Conservation (phyloP, 148 eudicot species). For the Persicaria maculosa region DNA sequence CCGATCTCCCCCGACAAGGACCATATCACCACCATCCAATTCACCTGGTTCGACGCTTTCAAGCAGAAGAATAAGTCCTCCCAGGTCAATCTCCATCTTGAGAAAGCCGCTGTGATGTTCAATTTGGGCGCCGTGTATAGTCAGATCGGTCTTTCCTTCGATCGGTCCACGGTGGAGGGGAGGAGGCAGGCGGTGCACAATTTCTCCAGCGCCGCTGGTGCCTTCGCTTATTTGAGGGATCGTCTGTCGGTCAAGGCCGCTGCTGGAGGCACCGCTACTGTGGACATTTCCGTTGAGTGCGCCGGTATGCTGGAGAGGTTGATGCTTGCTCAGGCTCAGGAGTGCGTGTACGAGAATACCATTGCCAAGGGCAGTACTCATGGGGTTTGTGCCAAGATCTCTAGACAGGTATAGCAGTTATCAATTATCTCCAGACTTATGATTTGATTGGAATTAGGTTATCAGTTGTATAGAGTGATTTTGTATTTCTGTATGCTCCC, state of each 20-base stretch:
- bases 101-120: slow-evolving; percentile 87
- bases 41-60: slow-evolving; percentile 85
- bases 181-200: slow-evolving; percentile 66
- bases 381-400: slow-evolving; percentile 82
- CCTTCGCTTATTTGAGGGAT: slow-evolving; percentile 79
- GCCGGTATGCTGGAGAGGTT: slow-evolving; percentile 94
- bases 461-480: not conserved
- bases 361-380: slow-evolving; percentile 81
- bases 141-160: slow-evolving; percentile 70
- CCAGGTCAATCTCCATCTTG: slow-evolving; percentile 73
- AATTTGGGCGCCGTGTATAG: slow-evolving; percentile 86
- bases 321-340: slow-evolving; percentile 98
- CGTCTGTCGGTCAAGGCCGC: slow-evolving; percentile 63
- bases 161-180: slow-evolving; percentile 63
- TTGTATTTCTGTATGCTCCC: no score
- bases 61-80: slow-evolving; percentile 60
- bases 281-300: slow-evolving; percentile 83
- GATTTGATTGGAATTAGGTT: not conserved
- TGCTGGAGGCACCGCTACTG: slow-evolving; percentile 52
- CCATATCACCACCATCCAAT: slow-evolving; percentile 61
- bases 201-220: slow-evolving; percentile 74
- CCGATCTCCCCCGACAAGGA: slow-evolving; percentile 80
- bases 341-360: slow-evolving; percentile 80
- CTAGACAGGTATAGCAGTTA: slow-evolving; percentile 56
- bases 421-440: not conserved